A percentile compares a stretch with the other conserved stretches of the same genome.
Evolutionary conservation across 2,329 filamentous ascomycete species (phyloP).

Genomic region (Stagonosporopsis chrysanthemi): DNA sequence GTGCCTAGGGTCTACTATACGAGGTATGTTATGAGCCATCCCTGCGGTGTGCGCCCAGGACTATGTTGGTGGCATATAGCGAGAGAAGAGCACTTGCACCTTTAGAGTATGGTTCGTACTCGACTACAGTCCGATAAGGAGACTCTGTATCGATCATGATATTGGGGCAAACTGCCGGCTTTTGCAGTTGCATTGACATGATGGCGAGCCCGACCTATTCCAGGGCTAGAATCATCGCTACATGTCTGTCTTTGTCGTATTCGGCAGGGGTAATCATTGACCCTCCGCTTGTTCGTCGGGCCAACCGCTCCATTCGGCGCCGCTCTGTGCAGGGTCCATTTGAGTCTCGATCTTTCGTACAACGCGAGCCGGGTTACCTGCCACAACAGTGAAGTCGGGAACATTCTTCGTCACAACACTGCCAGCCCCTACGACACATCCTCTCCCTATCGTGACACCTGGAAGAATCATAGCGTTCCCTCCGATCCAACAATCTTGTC

Average conservation of each 20-base stretch:
- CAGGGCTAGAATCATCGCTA: background rate
- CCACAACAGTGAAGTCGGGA: slow-evolving; percentile 69
- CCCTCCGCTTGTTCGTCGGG: slow-evolving; percentile 76
- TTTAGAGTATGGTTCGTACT: background rate
- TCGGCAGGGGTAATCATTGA: slow-evolving; percentile 74
- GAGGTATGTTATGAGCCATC: background rate
- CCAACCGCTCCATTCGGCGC: slow-evolving; percentile 58
- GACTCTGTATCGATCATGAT: background rate
- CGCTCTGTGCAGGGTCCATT: slow-evolving; percentile 39
- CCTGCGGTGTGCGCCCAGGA: background rate
- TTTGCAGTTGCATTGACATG: too few relatives aligned
- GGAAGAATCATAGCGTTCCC: slow-evolving; percentile 67
- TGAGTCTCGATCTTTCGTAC: slow-evolving; percentile 58
- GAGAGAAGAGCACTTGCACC: background rate
- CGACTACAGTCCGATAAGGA: background rate
- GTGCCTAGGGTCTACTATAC: background rate
- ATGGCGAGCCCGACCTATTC: background rate
- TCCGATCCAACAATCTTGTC: slow-evolving; percentile 69
- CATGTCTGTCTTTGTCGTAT: slow-evolving; percentile 60
- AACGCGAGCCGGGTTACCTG: slow-evolving; percentile 71
- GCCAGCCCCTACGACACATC: slow-evolving; percentile 77
- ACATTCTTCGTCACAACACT: slow-evolving; percentile 84
- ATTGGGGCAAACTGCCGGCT: background rate
- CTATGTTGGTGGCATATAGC: too few relatives aligned
- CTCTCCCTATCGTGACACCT: slow-evolving; percentile 79